phyloP scores from a whole-genome alignment of 1,284 basidiomycete species.

The Neolentinus lepideus region DNA sequence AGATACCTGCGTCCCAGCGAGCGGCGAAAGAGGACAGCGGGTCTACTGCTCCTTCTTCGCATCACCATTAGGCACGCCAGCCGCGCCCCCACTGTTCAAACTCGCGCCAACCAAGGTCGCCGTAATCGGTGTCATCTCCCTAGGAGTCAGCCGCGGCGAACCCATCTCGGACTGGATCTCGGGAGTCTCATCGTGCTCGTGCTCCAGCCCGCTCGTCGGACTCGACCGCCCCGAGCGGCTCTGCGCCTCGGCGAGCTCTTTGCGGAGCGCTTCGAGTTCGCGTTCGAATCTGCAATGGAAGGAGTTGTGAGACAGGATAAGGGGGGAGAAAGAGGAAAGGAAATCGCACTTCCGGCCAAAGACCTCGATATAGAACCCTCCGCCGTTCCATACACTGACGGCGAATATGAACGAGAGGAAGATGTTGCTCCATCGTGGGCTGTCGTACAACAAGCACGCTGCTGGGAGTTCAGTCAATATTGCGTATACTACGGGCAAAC shows the following conservation, averaged over 20 bases:
- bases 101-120: not conserved
- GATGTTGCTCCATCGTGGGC: constrained; percentile 61
- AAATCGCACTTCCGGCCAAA: constrained; percentile 83
- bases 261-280: constrained; percentile 81
- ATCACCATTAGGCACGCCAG: too few relatives aligned
- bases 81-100: not conserved
- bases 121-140: not conserved
- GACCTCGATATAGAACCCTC: constrained; percentile 88
- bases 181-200: not conserved
- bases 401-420: constrained; percentile 77
- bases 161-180: not conserved
- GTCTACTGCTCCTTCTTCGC: too few relatives aligned
- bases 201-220: not conserved
- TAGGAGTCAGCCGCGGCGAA: not conserved
- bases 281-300: constrained; percentile 66
- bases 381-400: constrained; percentile 83
- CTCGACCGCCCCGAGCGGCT: constrained; percentile 21
- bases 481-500: constrained; percentile 57
- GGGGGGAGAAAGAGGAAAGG: not conserved
- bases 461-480: constrained; percentile 84
- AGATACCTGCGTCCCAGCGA: too few relatives aligned
- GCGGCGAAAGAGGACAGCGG: too few relatives aligned
- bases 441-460: constrained; percentile 76
- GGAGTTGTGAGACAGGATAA: constrained; percentile 7
- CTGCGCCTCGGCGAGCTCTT: constrained; percentile 69